Conservation (phyloP, 2,329 filamentous ascomycete genomes). For the Ophiostoma tasmaniense region DNA sequence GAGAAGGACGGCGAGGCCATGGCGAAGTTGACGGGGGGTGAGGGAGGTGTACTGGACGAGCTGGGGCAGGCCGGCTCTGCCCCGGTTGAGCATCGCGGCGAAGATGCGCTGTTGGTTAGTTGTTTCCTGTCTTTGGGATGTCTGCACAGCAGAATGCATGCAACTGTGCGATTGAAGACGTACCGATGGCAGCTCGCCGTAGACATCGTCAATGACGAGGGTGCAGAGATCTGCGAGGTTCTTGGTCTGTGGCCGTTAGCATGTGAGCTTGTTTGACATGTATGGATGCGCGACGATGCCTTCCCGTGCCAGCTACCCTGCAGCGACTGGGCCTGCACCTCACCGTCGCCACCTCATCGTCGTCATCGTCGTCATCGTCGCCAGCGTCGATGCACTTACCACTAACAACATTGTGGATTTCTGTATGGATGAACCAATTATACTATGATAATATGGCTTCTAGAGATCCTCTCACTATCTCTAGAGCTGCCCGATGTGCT, state of each 20-base stretch:
- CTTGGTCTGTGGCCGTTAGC: slow-evolving; percentile 45
- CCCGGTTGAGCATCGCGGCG: slow-evolving; percentile 65
- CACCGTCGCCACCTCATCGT: not conserved
- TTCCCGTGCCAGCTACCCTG: not conserved
- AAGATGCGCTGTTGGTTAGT: slow-evolving; percentile 65
- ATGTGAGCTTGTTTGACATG: not conserved
- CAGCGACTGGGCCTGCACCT: not conserved
- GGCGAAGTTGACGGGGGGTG: slow-evolving; percentile 63
- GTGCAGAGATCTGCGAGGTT: slow-evolving; percentile 80
- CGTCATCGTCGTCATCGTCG: not conserved
- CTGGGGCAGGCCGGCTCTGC: slow-evolving; percentile 62
- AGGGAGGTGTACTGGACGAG: slow-evolving; percentile 66
- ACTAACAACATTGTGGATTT: slow-evolving; percentile 30
- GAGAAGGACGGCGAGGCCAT: slow-evolving; percentile 74
- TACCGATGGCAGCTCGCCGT: slow-evolving; percentile 89
- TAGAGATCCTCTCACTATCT: slow-evolving; percentile 72
- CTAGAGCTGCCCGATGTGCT: slow-evolving; percentile 66
- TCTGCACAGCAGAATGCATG: no score
- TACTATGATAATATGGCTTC: slow-evolving; percentile 42
- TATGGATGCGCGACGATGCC: not conserved
- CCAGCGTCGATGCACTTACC: slow-evolving; percentile 23
- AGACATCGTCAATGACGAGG: slow-evolving; percentile 79
- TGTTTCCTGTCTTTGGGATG: no score
- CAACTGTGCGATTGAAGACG: no score
- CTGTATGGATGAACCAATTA: slow-evolving; percentile 27